Percentiles rank a stretch among this genome's conserved stretches.
Conservation (phyloP, 306 rosid species). For the Castanea sativa region DNA sequence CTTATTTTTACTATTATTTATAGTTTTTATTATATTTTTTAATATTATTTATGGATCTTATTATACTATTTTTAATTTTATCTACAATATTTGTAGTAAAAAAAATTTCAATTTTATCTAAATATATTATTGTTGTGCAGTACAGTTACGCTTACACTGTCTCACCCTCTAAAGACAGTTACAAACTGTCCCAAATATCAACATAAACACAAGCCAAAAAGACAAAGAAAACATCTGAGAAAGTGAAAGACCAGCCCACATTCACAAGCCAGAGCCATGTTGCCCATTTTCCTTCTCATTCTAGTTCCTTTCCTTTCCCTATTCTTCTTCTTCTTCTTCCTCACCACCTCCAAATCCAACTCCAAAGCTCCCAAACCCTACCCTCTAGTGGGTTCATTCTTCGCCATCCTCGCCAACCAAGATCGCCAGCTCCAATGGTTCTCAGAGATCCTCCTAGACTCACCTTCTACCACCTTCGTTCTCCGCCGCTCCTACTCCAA, state of each 20-base stretch:
- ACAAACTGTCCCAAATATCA: too few relatives aligned
- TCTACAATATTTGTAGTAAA: too few relatives aligned
- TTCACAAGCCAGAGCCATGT: neutral
- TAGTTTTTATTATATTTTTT: too few relatives aligned
- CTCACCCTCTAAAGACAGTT: too few relatives aligned
- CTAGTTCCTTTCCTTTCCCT: constrained; percentile 3
- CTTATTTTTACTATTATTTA: too few relatives aligned
- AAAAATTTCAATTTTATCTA: too few relatives aligned
- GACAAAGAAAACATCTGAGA: too few relatives aligned
- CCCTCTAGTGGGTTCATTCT: constrained; percentile 50
- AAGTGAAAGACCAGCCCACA: too few relatives aligned
- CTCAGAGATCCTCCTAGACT: constrained; percentile 45
- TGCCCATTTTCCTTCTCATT: neutral
- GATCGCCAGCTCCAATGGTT: constrained; percentile 50
- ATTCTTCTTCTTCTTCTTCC: constrained; percentile 15
- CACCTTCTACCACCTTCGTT: constrained; percentile 52
- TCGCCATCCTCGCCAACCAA: constrained; percentile 31
- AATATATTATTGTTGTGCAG: too few relatives aligned
- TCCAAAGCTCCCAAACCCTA: constrained; percentile 44
- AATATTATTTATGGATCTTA: too few relatives aligned
- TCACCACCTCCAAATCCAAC: constrained; percentile 1
- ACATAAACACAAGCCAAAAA: neutral
- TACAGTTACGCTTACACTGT: too few relatives aligned
- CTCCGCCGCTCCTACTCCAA: constrained; percentile 40
- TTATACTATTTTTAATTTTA: too few relatives aligned